Evolutionary conservation across 2,329 filamentous ascomycete species (phyloP).

Genomic region (Aureobasidium sp.): DNA sequence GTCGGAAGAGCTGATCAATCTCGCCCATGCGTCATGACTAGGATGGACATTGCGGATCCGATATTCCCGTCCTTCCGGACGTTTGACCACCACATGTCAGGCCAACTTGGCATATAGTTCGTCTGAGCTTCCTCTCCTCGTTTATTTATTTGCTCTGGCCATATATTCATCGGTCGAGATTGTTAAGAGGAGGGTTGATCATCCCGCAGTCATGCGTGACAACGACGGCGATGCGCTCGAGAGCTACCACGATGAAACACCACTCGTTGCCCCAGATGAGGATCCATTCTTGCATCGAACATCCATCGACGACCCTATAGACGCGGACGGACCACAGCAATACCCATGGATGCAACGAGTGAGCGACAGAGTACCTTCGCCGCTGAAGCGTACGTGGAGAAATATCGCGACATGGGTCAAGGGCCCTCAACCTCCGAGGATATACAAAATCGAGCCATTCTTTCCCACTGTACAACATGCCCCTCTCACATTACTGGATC

Average conservation of each 20-base stretch:
- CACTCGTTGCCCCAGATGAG: conserved; percentile 21
- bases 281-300: conserved; percentile 23
- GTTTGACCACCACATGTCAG: conserved; percentile 7
- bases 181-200: conserved; percentile 15
- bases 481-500: conserved; percentile 58
- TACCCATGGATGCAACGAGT: conserved; percentile 24
- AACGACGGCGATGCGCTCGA: conserved; percentile 19
- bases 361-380: conserved; percentile 23
- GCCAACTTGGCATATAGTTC: conserved; percentile 7
- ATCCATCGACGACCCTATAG: conserved; percentile 22
- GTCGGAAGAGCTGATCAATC: not conserved
- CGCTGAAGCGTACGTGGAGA: conserved; percentile 18
- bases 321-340: conserved; percentile 14
- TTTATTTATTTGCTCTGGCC: not conserved
- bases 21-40: not conserved
- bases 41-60: conserved; percentile 2
- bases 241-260: conserved; percentile 27
- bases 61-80: conserved; percentile 5
- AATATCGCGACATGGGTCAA: conserved; percentile 37
- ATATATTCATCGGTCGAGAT: conserved; percentile 8
- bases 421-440: conserved; percentile 42
- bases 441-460: conserved; percentile 45
- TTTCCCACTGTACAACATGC: conserved; percentile 61
- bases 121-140: not conserved
- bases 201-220: conserved; percentile 19